These are phyloP conservation scores for Jimgerdemannia flammicorona DNA, from an alignment of 192 early-diverging fungal genomes.

Conservation along the genomic window DNA sequence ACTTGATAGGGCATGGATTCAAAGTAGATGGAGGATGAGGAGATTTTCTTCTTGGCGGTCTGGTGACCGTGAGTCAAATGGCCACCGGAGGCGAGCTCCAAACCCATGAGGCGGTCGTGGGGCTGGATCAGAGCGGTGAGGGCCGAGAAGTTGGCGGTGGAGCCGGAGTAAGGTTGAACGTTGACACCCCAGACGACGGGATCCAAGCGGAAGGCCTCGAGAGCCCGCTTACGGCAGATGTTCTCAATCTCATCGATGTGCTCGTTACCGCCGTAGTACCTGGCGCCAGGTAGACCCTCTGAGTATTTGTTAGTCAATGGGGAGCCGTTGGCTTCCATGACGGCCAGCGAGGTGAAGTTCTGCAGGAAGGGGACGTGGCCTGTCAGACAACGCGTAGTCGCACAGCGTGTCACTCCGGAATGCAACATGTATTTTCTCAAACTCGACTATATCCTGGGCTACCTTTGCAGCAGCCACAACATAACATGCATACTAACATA, in stretches of 20 bases:
- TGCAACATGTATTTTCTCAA: no score
- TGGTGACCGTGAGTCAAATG: slow-evolving; percentile 99
- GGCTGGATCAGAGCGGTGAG: slow-evolving; percentile 94
- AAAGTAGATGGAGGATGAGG: slow-evolving; percentile 99
- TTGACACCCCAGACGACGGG: slow-evolving; percentile 97
- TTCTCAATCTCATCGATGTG: slow-evolving; percentile 94
- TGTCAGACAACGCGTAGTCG: not conserved
- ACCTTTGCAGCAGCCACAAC: no score
- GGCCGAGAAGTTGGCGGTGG: slow-evolving; percentile 98
- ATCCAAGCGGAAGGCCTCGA: slow-evolving; percentile 88
- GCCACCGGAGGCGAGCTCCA: slow-evolving; percentile 99
- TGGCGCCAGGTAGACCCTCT: slow-evolving; percentile 97
- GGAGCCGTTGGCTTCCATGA: slow-evolving; percentile 99
- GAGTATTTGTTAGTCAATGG: slow-evolving; percentile 99
- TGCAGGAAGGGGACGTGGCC: slow-evolving; percentile 17
- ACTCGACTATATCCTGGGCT: no score
- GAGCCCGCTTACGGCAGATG: slow-evolving; percentile 93
- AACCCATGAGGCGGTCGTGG: slow-evolving; percentile 99
- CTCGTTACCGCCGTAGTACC: slow-evolving; percentile 99
- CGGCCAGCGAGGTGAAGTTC: slow-evolving; percentile 99
- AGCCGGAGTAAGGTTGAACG: slow-evolving; percentile 99
- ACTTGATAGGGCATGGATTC: slow-evolving; percentile 99
- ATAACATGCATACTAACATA: slow-evolving; percentile 23
- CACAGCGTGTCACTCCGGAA: not conserved
- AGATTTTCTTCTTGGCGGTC: slow-evolving; percentile 99